A percentile compares a stretch with the other conserved stretches of the same genome.
phyloP scores from a whole-genome alignment of 768 basidiomycete genomes.

The Fomitopsis pulvina region DNA sequence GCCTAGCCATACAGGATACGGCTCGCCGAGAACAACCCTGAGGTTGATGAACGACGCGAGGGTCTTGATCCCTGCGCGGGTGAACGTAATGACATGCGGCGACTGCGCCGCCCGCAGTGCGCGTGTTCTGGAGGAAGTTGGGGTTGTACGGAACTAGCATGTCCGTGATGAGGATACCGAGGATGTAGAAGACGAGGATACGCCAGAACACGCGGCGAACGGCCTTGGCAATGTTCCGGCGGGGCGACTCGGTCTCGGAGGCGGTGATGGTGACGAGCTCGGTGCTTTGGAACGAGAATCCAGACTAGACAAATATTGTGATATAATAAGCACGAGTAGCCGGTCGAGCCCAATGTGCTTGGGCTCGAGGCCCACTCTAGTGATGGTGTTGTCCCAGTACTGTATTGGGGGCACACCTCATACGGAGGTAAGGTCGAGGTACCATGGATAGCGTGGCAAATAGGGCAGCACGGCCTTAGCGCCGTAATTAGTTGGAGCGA shows the following conservation, averaged over 20 bases:
- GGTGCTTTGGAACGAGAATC: conserved; percentile 75
- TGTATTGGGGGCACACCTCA: too few relatives aligned
- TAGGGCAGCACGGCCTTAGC: too few relatives aligned
- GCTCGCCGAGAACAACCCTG: conserved; percentile 48
- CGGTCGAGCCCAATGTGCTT: conserved; percentile 29
- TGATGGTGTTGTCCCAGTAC: conserved; percentile 63
- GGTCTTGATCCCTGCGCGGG: conserved; percentile 59
- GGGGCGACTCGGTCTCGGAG: conserved; percentile 71
- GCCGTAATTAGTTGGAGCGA: too few relatives aligned
- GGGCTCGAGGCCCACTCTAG: conserved; percentile 26
- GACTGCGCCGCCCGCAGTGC: conserved; percentile 65
- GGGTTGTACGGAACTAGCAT: conserved; percentile 68
- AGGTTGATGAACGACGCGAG: conserved; percentile 53
- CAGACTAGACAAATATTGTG: conserved; percentile 43
- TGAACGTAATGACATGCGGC: too few relatives aligned
- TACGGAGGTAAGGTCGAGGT: too few relatives aligned
- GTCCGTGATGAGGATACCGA: conserved; percentile 67
- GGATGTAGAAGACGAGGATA: too few relatives aligned
- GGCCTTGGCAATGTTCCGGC: conserved; percentile 73
- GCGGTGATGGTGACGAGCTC: conserved; percentile 71
- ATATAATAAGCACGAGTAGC: conserved; percentile 35
- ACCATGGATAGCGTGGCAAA: too few relatives aligned
- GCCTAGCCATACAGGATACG: conserved; percentile 37
- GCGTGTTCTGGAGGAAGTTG: conserved; percentile 39
- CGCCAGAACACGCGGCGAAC: conserved; percentile 75